These are phyloP conservation scores for Pseudopithomyces maydicus DNA, from an alignment of 2,329 filamentous ascomycete species.

Conservation along the genomic window DNA sequence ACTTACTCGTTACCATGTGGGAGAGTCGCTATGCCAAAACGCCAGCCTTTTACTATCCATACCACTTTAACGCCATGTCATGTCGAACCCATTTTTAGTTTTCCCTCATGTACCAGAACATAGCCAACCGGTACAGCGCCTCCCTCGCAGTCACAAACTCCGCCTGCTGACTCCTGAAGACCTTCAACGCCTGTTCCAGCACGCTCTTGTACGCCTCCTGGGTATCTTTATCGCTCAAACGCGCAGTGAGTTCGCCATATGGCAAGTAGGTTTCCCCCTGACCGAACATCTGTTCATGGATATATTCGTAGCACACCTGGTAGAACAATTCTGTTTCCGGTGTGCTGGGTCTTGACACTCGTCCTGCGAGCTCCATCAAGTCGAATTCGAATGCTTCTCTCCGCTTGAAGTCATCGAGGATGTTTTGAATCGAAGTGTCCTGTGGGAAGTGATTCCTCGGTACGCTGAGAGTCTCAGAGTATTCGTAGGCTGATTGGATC, in stretches of 20 bases:
- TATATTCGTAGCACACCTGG: constrained; percentile 4
- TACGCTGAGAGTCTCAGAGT: background rate
- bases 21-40: background rate
- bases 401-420: background rate
- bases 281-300: constrained; percentile 1
- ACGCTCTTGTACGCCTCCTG: background rate
- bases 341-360: background rate
- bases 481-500: constrained; percentile 5
- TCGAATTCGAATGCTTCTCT: constrained; percentile 1
- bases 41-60: background rate
- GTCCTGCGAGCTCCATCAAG: background rate
- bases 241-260: background rate
- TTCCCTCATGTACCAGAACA: constrained; percentile 7
- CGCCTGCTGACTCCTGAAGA: background rate
- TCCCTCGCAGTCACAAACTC: constrained; percentile 1
- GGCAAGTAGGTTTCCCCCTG: background rate
- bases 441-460: background rate
- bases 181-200: constrained; percentile 3
- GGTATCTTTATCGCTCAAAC: background rate
- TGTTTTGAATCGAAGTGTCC: background rate
- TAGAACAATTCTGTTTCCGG: constrained; percentile 7
- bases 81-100: background rate
- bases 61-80: background rate
- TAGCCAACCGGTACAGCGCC: constrained; percentile 3
- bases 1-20: background rate